These are phyloP conservation scores for Colletotrichum sp. DNA, from an alignment of 2,329 filamentous ascomycete genomes.

Conservation along the genomic window DNA sequence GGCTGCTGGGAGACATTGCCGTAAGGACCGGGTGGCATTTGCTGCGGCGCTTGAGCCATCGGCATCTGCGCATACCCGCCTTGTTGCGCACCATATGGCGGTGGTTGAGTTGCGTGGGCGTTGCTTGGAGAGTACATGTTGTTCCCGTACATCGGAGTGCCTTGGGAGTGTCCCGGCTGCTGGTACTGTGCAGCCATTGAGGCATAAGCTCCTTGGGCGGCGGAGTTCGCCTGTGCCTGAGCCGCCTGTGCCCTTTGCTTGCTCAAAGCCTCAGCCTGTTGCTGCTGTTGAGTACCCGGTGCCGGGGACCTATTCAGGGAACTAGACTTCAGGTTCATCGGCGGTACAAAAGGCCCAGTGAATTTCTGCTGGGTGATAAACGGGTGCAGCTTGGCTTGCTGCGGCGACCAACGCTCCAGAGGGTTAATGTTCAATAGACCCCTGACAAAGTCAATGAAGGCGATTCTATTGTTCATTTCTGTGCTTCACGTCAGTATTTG, in stretches of 20 bases:
- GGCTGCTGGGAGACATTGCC: conserved; percentile 57
- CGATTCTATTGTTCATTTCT: conserved; percentile 99
- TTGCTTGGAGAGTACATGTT: conserved; percentile 76
- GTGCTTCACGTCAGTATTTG: conserved; percentile 26
- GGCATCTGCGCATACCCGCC: conserved; percentile 76
- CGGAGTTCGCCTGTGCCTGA: conserved; percentile 72
- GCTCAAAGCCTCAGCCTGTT: conserved; percentile 91
- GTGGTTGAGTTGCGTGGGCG: conserved; percentile 67
- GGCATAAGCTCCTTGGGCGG: conserved; percentile 66
- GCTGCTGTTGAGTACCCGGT: conserved; percentile 92
- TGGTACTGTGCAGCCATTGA: conserved; percentile 53
- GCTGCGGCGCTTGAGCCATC: conserved; percentile 70
- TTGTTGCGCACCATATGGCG: conserved; percentile 78
- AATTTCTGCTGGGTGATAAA: conserved; percentile 99
- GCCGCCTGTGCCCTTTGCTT: conserved; percentile 84
- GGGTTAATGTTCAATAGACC: conserved; percentile 94
- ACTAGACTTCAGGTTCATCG: conserved; percentile 93
- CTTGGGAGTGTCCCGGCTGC: conserved; percentile 50
- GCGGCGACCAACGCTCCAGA: conserved; percentile 94
- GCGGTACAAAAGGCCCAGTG: conserved; percentile 93
- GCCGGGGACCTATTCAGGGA: conserved; percentile 86
- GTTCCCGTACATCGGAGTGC: conserved; percentile 79
- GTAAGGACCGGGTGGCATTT: conserved; percentile 71
- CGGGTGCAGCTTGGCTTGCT: conserved; percentile 95
- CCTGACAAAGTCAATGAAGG: conserved; percentile 97